These are phyloP conservation scores for Aspergillaceae sp. DNA, from an alignment of 2,329 filamentous ascomycete genomes.

Conservation along the genomic window DNA sequence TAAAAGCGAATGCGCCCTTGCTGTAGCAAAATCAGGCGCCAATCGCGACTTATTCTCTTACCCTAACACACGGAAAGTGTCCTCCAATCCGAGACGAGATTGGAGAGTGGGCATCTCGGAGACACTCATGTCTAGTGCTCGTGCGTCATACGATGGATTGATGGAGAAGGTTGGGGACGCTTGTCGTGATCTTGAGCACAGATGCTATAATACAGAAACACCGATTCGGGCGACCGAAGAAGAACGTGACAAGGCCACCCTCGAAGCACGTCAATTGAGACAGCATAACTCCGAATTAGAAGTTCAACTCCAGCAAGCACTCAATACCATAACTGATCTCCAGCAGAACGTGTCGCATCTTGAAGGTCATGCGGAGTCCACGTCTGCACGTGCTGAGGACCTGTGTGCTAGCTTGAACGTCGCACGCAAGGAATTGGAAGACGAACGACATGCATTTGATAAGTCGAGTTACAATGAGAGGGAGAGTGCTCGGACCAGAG, in stretches of 20 bases:
- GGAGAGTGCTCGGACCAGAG: slow-evolving; percentile 26
- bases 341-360: slow-evolving; percentile 33
- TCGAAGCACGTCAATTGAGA: slow-evolving; percentile 29
- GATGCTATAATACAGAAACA: slow-evolving; percentile 48
- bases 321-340: slow-evolving; percentile 29
- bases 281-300: slow-evolving; percentile 30
- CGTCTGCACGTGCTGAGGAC: slow-evolving; percentile 31
- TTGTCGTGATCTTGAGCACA: slow-evolving; percentile 48
- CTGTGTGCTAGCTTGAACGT: slow-evolving; percentile 25
- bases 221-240: slow-evolving; percentile 40
- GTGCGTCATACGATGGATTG: slow-evolving; percentile 39
- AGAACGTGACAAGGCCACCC: slow-evolving; percentile 25
- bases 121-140: slow-evolving; percentile 37
- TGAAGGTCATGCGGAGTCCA: slow-evolving; percentile 28
- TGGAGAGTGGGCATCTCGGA: slow-evolving; percentile 43
- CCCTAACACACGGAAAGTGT: slow-evolving; percentile 6
- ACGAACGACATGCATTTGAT: slow-evolving; percentile 25
- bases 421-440: slow-evolving; percentile 29
- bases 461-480: slow-evolving; percentile 17
- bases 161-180: slow-evolving; percentile 44
- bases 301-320: slow-evolving; percentile 26
- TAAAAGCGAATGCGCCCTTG: slow-evolving; percentile 11
- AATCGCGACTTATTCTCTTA: slow-evolving; percentile 7
- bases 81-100: slow-evolving; percentile 28
- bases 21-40: slow-evolving; percentile 4